Conservation (phyloP, 2,329 filamentous ascomycete species). For the Dothideomycetes sp. region DNA sequence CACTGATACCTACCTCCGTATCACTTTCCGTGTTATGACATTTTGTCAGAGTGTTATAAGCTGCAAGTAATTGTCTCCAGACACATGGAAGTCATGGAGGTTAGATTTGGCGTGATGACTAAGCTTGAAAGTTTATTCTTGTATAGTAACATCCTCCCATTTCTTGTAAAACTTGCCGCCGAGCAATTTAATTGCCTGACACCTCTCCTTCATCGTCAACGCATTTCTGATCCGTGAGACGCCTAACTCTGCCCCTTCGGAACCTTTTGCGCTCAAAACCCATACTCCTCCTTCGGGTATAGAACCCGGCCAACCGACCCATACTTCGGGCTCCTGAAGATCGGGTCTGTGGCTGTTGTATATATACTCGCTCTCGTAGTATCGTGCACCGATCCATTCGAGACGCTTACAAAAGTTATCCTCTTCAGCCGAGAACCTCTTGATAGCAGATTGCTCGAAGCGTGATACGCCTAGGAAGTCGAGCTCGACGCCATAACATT, state of each 20-base stretch:
- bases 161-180: not conserved
- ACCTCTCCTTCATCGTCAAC: not conserved
- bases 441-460: not conserved
- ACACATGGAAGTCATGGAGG: slow-evolving; percentile 19
- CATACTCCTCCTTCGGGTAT: not conserved
- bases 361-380: not conserved
- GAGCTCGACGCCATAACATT: not conserved
- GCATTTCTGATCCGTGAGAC: not conserved
- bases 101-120: not conserved
- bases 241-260: not conserved
- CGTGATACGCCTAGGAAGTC: not conserved
- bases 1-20: too few relatives aligned
- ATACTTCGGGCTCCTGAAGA: not conserved
- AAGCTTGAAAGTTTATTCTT: not conserved
- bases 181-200: not conserved
- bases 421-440: not conserved
- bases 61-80: too few relatives aligned
- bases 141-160: not conserved
- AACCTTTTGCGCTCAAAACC: not conserved
- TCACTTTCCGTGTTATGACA: too few relatives aligned
- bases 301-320: not conserved
- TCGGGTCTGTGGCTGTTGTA: not conserved
- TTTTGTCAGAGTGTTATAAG: too few relatives aligned
- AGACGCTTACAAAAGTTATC: not conserved
- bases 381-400: not conserved